Percentiles rank a stretch among this genome's conserved stretches.
Conservation (phyloP, 495 filamentous ascomycete genomes). For the Trichocladium antarcticum region DNA sequence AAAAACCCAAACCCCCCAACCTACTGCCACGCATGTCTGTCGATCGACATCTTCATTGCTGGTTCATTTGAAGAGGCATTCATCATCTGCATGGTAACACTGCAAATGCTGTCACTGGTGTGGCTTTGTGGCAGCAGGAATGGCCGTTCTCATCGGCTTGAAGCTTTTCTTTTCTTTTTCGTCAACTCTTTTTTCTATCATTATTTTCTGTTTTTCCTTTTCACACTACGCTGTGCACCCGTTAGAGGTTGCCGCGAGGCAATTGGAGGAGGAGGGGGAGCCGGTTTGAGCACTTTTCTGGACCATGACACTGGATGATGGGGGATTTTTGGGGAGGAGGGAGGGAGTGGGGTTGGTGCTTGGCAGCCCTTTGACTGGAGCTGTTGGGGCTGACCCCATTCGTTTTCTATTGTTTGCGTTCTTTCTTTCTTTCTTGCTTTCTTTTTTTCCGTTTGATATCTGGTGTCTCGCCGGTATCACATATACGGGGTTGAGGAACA, state of each 20-base stretch:
- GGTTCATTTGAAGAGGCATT: conserved; percentile 25
- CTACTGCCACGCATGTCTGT: not conserved
- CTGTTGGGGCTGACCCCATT: not conserved
- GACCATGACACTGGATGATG: conserved; percentile 11
- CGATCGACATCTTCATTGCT: conserved; percentile 24
- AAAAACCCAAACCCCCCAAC: too few species aligned
- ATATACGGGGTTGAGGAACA: conserved; percentile 12
- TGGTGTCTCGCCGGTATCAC: conserved; percentile 6
- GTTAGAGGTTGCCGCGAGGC: conserved; percentile 22
- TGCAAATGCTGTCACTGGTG: not conserved
- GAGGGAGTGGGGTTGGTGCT: not conserved
- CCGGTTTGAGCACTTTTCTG: not conserved
- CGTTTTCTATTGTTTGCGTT: not conserved
- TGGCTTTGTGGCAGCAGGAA: conserved; percentile 14
- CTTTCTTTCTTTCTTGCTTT: conserved; percentile 12
- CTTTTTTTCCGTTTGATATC: conserved; percentile 7
- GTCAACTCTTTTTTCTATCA: not conserved
- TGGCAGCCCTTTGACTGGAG: conserved; percentile 11
- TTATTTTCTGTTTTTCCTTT: conserved; percentile 6
- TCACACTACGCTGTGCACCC: not conserved
- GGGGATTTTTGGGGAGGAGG: not conserved
- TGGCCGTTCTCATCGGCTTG: conserved; percentile 3
- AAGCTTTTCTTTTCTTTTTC: too few species aligned
- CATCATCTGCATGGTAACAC: conserved; percentile 24
- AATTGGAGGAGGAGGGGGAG: conserved; percentile 6